Evolutionary conservation across 1,139 yeast genomes (phyloP), one percentile per base, ranked within the genome.

Genomic region (Hemisphaericaspora lyxosophila): DNA sequence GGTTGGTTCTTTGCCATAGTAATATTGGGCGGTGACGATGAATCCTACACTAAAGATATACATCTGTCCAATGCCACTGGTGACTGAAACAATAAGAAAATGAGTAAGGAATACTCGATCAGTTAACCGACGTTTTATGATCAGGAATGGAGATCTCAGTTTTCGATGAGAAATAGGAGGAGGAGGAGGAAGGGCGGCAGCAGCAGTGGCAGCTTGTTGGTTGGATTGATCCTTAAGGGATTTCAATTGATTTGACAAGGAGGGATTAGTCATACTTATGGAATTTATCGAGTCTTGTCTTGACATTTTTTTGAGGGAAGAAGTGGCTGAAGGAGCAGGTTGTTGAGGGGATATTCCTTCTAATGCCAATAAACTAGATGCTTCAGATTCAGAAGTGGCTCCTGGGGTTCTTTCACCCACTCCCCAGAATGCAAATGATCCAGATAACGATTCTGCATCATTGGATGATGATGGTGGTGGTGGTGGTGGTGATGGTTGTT

Each of bases 11-110:
- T 35, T 34, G 9, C 47, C 52, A 43, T 58, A 59, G 33, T 60
- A 54, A 35, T 56, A 58, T 41, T 70, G 75, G 4, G 76, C 75
- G 2, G 62, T 58, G 4, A 66, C 73, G 18, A 71, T 59, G 42
- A 69, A 71, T 1, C 77, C 77, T 7, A 71, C 67, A 1, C 70
- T 59, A 45, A 60, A 71, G 31, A 71, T 70, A 42, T 71, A 71
- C 59, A 64, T 68, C 46, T 70, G 76, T 24, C 73, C 63, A 19
- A 63, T 53, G 0, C 75, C 75, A 34, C 67, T 57, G 15, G 60
- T 46, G 15, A 70, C 48, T 3, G 72, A 55, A 12, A 68, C 60
- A 12, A 65, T 58, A n/a, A 60, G 36, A 39, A 57, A 67, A 44
- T 70, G 75, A 3, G 55, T 53, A 26, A 68, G 49, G 39, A 64